Evolutionary conservation across 108 stramenopile genomes (phyloP).

Genomic region (Aurantiochytrium sp.): DNA sequence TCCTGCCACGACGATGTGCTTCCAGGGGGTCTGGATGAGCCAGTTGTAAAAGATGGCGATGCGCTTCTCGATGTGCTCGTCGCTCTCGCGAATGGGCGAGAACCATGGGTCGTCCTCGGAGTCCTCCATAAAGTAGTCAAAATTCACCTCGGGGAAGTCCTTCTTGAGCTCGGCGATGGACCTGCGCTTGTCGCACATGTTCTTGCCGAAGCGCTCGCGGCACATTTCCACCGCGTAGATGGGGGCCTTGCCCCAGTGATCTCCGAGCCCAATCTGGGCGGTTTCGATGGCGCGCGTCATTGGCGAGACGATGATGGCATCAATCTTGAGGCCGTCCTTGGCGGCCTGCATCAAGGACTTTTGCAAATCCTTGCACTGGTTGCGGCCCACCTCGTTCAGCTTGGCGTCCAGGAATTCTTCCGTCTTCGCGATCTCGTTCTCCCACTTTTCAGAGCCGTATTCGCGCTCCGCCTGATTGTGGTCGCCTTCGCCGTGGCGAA

Average conservation of each 20-base stretch:
- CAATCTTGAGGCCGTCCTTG: not conserved
- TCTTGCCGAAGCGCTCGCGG: constrained; percentile 22
- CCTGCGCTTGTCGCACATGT: constrained; percentile 17
- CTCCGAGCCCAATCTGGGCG: not conserved
- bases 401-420: not conserved
- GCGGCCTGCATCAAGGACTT: not conserved
- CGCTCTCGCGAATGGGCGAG: not conserved
- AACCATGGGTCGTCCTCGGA: not conserved
- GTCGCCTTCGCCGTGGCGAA: constrained; percentile 2
- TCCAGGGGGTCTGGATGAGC: constrained; percentile 19
- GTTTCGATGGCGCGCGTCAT: constrained; percentile 18
- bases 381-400: not conserved
- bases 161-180: not conserved
- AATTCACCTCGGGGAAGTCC: not conserved
- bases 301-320: constrained; percentile 4
- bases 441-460: not conserved
- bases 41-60: constrained; percentile 7
- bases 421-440: not conserved
- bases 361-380: not conserved
- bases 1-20: not conserved
- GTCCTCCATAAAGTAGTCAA: constrained; percentile 29
- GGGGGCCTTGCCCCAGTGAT: not conserved
- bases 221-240: constrained; percentile 25
- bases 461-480: constrained; percentile 14
- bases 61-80: constrained; percentile 18